These are phyloP conservation scores for Cladophialophora immunda DNA, from an alignment of 2,329 filamentous ascomycete genomes.

Conservation along the genomic window DNA sequence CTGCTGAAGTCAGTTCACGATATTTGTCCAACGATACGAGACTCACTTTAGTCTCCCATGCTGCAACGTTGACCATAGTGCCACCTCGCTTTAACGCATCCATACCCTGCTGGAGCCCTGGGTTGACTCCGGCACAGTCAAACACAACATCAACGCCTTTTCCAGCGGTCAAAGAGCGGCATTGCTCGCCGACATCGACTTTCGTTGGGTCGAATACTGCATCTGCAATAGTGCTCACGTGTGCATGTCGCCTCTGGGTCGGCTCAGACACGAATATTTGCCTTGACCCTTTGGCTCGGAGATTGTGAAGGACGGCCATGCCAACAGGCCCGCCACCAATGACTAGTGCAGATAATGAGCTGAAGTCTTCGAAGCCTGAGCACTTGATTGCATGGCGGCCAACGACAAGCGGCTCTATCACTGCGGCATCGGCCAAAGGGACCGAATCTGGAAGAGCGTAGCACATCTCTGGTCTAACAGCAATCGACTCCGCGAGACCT, in stretches of 20 bases:
- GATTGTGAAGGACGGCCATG: conserved; percentile 7
- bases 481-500: not conserved
- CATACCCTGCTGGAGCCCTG: conserved; percentile 46
- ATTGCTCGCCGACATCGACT: conserved; percentile 40
- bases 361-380: conserved; percentile 8
- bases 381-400: conserved; percentile 39
- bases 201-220: conserved; percentile 18
- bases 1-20: conserved; percentile 39
- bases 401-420: conserved; percentile 29
- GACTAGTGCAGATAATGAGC: conserved; percentile 15
- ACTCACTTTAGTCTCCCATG: conserved; percentile 44
- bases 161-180: conserved; percentile 42
- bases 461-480: conserved; percentile 50
- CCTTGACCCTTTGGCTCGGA: conserved; percentile 11
- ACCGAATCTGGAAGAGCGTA: conserved; percentile 21
- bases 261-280: conserved; percentile 25
- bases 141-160: conserved; percentile 46
- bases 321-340: conserved; percentile 30
- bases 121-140: conserved; percentile 47
- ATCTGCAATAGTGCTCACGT: conserved; percentile 6
- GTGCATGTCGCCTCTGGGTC: conserved; percentile 11
- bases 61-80: conserved; percentile 46
- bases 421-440: conserved; percentile 15
- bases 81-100: conserved; percentile 44
- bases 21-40: not conserved